Conservation (phyloP, 2,329 filamentous ascomycete species). For the Neonectria sp. region DNA sequence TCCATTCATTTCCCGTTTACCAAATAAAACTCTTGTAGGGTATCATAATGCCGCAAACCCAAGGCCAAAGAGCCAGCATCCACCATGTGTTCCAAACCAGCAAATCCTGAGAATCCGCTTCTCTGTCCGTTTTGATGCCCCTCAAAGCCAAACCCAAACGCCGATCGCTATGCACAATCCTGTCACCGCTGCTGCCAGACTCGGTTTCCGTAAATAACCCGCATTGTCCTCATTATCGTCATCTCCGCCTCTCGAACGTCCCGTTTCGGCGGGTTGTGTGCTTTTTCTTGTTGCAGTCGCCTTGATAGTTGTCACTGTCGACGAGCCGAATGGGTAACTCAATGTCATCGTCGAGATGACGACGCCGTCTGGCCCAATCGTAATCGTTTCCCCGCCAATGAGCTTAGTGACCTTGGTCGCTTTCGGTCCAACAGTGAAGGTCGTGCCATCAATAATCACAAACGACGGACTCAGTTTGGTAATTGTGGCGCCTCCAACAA, state of each 20-base stretch:
- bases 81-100: neutral
- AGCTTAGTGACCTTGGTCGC: conserved; percentile 60
- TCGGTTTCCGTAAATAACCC: conserved; percentile 25
- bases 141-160: conserved; percentile 55
- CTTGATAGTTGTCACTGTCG: conserved; percentile 58
- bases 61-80: neutral
- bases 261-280: conserved; percentile 47
- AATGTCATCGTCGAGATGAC: conserved; percentile 63
- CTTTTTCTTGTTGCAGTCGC: conserved; percentile 47
- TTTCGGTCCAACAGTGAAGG: conserved; percentile 66
- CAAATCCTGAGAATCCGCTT: neutral
- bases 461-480: conserved; percentile 64
- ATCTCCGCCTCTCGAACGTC: conserved; percentile 33
- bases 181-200: conserved; percentile 38
- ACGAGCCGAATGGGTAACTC: conserved; percentile 62
- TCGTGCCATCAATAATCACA: conserved; percentile 65
- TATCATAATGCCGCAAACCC: conserved; percentile 5
- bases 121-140: neutral
- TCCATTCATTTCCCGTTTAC: neutral
- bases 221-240: conserved; percentile 40
- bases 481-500: conserved; percentile 68
- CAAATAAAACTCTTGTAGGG: conserved; percentile 3
- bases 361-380: conserved; percentile 66
- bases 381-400: conserved; percentile 66
- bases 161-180: conserved; percentile 58